Evolutionary conservation across 495 filamentous ascomycete genomes (phyloP), one percentile per base, ranked within the genome.

Genomic region (Aspergillus leporis): DNA sequence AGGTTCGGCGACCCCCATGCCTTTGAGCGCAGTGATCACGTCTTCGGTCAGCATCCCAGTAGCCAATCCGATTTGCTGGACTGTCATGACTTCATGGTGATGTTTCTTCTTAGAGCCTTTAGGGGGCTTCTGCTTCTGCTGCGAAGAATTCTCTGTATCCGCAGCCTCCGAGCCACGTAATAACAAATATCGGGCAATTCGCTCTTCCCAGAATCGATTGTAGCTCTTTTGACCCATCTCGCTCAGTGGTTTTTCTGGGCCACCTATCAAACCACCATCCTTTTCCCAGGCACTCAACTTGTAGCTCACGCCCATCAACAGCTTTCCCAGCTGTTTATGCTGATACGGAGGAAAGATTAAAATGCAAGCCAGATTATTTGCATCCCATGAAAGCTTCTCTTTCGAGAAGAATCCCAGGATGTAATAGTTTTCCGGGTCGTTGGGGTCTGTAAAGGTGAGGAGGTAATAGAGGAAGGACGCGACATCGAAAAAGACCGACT

Each of bases 361-460:
- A 59, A 99, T 99, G 69, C 94, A 99, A 4, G 94, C 94, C 0
- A 99, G 83, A 62, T 98, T 99, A 71, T 98, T 97, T 64, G 94
- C 91, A 67, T 99, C 94, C 94, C 94, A 99, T 4, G 90, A 94
- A 74, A 96, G 87, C 66, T 98, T 98, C 76, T 99, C 94, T 68
- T 98, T 98, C 22, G 89, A 93, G 81, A 96, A 99, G 83, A 96
- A 99, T 52, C 95, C 94, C 8, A 97, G 84, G 31, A 97, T 87
- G 31, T 71, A 66, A 60, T 75, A 76, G 32, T 70, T 71, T 1
- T 67, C 59, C 31, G 71, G 67, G 60, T 73, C 66, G 1, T 74
- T 52, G 7, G 75, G 59, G 66, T 76, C 51, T 69, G 68, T 51
- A 76, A 81, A 66, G 4, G 83, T 87, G 54, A 98, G 86, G 21